Conservation (phyloP, 805 yeast genomes). For the Metschnikowia gelsemii region DNA sequence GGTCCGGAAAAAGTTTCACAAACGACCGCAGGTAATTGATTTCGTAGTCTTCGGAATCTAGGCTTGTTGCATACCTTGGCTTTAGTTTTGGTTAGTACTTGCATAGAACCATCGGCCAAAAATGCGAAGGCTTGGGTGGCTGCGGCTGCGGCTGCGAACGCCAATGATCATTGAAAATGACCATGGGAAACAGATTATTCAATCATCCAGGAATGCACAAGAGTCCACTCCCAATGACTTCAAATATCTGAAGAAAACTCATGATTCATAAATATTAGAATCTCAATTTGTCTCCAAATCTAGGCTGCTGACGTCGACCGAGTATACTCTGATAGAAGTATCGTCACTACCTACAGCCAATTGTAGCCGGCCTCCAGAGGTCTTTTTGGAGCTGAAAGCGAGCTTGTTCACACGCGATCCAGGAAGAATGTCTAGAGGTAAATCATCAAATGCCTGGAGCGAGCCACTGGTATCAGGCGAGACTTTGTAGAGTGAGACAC, state of each 20-base stretch:
- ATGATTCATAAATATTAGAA: too few species aligned
- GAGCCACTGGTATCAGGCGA: conserved; percentile 23
- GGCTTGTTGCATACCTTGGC: too few species aligned
- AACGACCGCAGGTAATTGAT: too few species aligned
- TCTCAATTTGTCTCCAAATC: too few species aligned
- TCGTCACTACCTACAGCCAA: conserved; percentile 70
- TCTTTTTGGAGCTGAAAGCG: conserved; percentile 46
- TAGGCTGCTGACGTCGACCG: conserved; percentile 1
- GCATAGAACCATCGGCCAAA: too few species aligned
- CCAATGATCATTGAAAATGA: background rate
- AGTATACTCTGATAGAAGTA: conserved; percentile 52
- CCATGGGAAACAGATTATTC: background rate
- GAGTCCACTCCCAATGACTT: too few species aligned
- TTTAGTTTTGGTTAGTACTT: too few species aligned
- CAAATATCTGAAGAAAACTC: too few species aligned
- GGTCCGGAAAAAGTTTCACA: too few species aligned
- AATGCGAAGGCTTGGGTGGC: too few species aligned
- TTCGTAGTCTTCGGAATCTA: too few species aligned
- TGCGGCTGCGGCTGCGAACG: background rate
- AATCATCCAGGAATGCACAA: too few species aligned
- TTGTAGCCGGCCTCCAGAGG: conserved; percentile 9
- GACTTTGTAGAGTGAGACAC: conserved; percentile 42
- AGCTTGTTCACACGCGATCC: conserved; percentile 61
- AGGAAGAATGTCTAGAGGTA: conserved; percentile 51
- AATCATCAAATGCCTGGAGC: conserved; percentile 22